phyloP scores from a whole-genome alignment of 129 eudicot genomes.

The Rutidosis leptorrhynchoides region DNA sequence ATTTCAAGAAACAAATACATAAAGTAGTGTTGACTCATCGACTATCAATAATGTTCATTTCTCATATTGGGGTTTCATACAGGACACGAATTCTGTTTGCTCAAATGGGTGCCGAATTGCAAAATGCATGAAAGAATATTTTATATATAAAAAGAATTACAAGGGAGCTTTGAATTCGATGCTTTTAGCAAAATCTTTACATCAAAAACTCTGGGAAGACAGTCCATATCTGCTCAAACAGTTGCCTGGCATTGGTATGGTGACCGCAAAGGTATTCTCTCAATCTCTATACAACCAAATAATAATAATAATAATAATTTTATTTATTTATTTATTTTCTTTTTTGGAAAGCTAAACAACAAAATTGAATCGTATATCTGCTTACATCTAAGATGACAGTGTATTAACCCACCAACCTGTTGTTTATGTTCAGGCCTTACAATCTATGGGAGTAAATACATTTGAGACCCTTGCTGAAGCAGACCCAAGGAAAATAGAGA shows the following conservation, averaged over 20 bases:
- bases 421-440: slow-evolving; percentile 62
- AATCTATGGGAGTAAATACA: slow-evolving; percentile 90
- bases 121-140: slow-evolving; percentile 97
- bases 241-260: slow-evolving; percentile 98
- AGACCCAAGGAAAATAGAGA: slow-evolving; percentile 95
- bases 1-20: too few relatives aligned
- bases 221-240: slow-evolving; percentile 97
- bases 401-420: slow-evolving; percentile 23
- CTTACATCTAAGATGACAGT: slow-evolving; percentile 2
- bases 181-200: slow-evolving; percentile 79
- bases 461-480: slow-evolving; percentile 86
- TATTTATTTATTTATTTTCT: too few relatives aligned
- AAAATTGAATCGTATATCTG: background rate
- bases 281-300: slow-evolving; percentile 2
- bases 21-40: too few relatives aligned
- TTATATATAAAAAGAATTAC: slow-evolving; percentile 66
- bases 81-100: slow-evolving; percentile 89
- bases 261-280: slow-evolving; percentile 85
- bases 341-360: too few relatives aligned
- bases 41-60: too few relatives aligned
- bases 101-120: slow-evolving; percentile 91
- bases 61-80: slow-evolving; percentile 24
- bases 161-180: slow-evolving; percentile 76
- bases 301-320: too few relatives aligned
- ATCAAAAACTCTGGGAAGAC: slow-evolving; percentile 95